phyloP scores from a whole-genome alignment of 176 grass and related monocot genomes.

The Neostapfia colusana region DNA sequence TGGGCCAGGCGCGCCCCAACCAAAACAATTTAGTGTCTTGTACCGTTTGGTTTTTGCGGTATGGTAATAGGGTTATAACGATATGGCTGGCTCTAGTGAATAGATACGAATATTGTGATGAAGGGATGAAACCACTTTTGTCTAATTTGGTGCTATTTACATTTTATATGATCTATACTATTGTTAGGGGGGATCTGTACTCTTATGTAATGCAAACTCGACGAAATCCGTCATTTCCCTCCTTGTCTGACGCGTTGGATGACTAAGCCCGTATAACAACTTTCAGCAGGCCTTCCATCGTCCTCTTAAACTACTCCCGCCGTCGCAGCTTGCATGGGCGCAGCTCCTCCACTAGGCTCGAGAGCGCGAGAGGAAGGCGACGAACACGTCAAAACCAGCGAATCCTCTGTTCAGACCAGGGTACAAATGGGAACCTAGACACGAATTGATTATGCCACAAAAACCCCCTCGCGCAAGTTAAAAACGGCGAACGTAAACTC shows the following conservation, averaged over 20 bases:
- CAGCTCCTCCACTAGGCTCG: not conserved
- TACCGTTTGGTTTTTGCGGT: too few species aligned
- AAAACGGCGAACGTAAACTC: not conserved
- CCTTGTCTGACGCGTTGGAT: not conserved
- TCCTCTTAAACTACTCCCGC: not conserved
- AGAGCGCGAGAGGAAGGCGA: not conserved
- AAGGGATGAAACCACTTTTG: too few species aligned
- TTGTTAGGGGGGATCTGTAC: too few species aligned
- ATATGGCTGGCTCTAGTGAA: too few species aligned
- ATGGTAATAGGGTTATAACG: too few species aligned
- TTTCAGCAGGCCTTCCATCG: not conserved
- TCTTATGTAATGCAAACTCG: too few species aligned
- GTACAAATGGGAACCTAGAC: not conserved
- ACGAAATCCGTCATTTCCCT: too few species aligned
- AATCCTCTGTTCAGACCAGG: not conserved
- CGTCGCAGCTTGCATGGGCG: not conserved
- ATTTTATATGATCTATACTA: too few species aligned
- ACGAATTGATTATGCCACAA: not conserved
- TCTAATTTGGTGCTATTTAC: too few species aligned
- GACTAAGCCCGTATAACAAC: not conserved
- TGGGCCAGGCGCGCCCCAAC: too few species aligned
- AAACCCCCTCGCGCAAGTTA: not conserved
- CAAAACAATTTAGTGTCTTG: too few species aligned
- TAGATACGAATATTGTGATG: too few species aligned
- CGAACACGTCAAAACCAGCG: slow-evolving; percentile 13